These are phyloP conservation scores for Nicotiana paniculata DNA, from an alignment of 257 asterid genomes.

Conservation along the genomic window DNA sequence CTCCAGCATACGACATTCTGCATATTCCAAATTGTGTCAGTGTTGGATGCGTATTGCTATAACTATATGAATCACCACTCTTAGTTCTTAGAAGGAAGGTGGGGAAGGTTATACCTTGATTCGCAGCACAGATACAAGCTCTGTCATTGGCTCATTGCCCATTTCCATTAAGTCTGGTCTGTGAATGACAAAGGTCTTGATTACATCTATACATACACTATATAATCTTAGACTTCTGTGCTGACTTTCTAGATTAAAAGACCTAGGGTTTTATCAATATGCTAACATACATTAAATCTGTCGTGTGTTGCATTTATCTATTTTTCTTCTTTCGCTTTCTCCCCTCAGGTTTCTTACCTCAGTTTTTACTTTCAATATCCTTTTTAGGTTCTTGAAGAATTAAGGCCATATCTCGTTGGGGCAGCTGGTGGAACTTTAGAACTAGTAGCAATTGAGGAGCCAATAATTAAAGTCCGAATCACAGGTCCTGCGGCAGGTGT, in stretches of 20 bases:
- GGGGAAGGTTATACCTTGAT: no score
- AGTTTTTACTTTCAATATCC: background rate
- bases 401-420: conserved; percentile 81
- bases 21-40: no score
- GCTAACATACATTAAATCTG: background rate
- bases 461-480: conserved; percentile 76
- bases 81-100: no score
- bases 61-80: no score
- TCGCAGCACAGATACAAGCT: background rate
- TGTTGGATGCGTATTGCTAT: no score
- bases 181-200: background rate
- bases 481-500: conserved; percentile 91
- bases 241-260: background rate
- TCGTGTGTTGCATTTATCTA: background rate
- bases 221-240: background rate
- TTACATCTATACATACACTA: no score
- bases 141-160: background rate
- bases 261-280: background rate
- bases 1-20: no score
- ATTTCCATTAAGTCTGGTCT: background rate
- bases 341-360: background rate
- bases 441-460: conserved; percentile 73
- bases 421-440: conserved; percentile 92
- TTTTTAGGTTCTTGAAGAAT: conserved; percentile 77
- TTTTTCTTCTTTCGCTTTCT: background rate